Evolutionary conservation across 106 monocot species (phyloP).

Genomic region (Ottelia alismoides): DNA sequence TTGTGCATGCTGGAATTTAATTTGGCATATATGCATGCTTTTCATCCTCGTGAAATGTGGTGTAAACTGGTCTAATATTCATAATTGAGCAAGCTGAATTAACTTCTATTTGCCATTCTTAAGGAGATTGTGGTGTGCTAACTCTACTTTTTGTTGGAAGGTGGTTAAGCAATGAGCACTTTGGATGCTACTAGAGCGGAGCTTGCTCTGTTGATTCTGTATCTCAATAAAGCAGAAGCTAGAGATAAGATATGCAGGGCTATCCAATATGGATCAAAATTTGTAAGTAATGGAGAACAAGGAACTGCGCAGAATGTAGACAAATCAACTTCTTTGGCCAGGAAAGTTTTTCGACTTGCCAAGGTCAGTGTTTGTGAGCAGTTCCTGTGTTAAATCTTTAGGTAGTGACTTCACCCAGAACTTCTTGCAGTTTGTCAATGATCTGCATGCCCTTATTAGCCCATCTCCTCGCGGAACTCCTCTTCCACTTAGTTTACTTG

Average conservation of each 20-base stretch:
- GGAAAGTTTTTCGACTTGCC: slow-evolving; percentile 81
- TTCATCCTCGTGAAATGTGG: too few relatives aligned
- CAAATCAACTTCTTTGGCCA: slow-evolving; percentile 65
- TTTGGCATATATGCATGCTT: too few relatives aligned
- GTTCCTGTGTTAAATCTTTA: too few relatives aligned
- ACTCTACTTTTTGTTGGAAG: too few relatives aligned
- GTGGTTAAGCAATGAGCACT: too few relatives aligned
- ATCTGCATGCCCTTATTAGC: slow-evolving; percentile 81
- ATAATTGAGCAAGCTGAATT: too few relatives aligned
- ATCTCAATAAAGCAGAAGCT: slow-evolving; percentile 69
- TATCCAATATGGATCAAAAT: slow-evolving; percentile 78
- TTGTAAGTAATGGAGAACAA: slow-evolving; percentile 67
- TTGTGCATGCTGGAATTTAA: too few relatives aligned
- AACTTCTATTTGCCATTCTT: too few relatives aligned
- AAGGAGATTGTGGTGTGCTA: too few relatives aligned
- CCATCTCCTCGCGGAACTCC: slow-evolving; percentile 61
- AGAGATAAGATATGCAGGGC: slow-evolving; percentile 81
- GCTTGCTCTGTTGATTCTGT: slow-evolving; percentile 60
- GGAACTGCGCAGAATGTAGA: slow-evolving; percentile 68
- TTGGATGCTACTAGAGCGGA: slow-evolving; percentile 59
- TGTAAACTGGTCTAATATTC: too few relatives aligned
- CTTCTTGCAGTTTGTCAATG: slow-evolving; percentile 75
- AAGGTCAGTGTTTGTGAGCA: too few relatives aligned
- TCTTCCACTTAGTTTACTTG: slow-evolving; percentile 55
- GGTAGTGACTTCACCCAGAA: too few relatives aligned